phyloP scores from a whole-genome alignment of 2,329 filamentous ascomycete genomes.

The Tolypocladium endophyticum region DNA sequence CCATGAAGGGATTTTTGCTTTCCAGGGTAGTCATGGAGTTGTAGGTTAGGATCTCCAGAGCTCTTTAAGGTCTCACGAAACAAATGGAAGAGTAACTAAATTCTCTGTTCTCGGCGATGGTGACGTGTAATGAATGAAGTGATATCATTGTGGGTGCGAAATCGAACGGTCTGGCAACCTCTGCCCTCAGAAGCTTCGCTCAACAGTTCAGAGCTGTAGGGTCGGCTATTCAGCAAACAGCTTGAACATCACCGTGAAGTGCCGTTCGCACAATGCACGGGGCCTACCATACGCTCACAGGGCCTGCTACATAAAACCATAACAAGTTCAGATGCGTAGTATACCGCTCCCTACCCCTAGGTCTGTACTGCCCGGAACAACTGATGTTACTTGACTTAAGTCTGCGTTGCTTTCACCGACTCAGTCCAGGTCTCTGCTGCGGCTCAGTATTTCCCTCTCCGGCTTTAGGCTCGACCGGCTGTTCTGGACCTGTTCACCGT shows the following conservation, averaged over 20 bases:
- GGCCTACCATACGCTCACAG: neutral
- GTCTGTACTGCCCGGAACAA: neutral
- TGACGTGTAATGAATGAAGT: neutral
- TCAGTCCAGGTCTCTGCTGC: neutral
- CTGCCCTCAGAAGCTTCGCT: neutral
- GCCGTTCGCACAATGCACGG: neutral
- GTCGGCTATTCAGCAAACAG: neutral
- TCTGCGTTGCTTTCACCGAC: neutral
- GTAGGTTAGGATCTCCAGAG: constrained; percentile 4
- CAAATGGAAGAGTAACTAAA: neutral
- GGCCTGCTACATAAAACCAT: neutral
- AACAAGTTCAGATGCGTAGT: too few relatives aligned
- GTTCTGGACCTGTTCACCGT: neutral
- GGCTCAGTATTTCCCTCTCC: neutral
- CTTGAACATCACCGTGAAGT: neutral
- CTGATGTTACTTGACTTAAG: neutral
- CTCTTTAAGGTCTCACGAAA: neutral
- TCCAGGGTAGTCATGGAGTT: constrained; percentile 3
- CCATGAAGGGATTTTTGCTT: neutral
- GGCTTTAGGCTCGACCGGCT: neutral
- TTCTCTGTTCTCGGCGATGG: neutral
- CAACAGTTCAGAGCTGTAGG: neutral
- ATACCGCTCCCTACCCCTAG: neutral
- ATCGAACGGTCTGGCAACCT: neutral
- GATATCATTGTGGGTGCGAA: too few relatives aligned